Conservation (phyloP, 352 stramenopile genomes). For the Globisporangium nagaii region DNA sequence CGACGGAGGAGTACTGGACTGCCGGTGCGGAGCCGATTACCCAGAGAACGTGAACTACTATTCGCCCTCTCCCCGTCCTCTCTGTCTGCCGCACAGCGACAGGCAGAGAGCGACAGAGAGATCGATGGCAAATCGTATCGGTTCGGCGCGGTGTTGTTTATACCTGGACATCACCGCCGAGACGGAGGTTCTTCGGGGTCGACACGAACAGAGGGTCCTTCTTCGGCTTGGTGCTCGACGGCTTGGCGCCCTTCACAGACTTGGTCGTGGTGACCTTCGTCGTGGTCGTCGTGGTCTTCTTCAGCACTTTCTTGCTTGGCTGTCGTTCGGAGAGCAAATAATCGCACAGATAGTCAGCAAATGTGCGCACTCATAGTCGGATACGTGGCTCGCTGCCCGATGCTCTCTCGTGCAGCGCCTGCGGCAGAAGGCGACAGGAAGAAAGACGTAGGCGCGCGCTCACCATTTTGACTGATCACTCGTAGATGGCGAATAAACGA, state of each 20-base stretch:
- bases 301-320: slow-evolving; percentile 84
- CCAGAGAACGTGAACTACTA: slow-evolving; percentile 18
- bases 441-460: neutral
- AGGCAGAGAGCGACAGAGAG: neutral
- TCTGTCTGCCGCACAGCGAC: neutral
- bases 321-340: slow-evolving; percentile 5
- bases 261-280: slow-evolving; percentile 55
- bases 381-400: neutral
- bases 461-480: slow-evolving; percentile 57
- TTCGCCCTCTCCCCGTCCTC: neutral
- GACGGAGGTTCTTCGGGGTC: slow-evolving; percentile 92
- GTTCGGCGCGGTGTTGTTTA: slow-evolving; percentile 19
- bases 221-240: slow-evolving; percentile 65
- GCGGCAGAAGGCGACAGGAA: neutral
- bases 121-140: slow-evolving; percentile 7
- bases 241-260: slow-evolving; percentile 58
- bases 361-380: neutral
- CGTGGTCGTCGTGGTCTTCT: slow-evolving; percentile 65
- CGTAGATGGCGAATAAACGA: slow-evolving; percentile 87
- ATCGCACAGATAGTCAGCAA: neutral
- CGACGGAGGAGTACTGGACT: neutral
- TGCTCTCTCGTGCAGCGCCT: neutral
- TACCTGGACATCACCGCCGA: slow-evolving; percentile 96
- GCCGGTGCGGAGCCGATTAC: neutral
- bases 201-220: slow-evolving; percentile 94